These are phyloP conservation scores for Comarum palustre DNA, from an alignment of 306 rosid genomes.

Conservation along the genomic window DNA sequence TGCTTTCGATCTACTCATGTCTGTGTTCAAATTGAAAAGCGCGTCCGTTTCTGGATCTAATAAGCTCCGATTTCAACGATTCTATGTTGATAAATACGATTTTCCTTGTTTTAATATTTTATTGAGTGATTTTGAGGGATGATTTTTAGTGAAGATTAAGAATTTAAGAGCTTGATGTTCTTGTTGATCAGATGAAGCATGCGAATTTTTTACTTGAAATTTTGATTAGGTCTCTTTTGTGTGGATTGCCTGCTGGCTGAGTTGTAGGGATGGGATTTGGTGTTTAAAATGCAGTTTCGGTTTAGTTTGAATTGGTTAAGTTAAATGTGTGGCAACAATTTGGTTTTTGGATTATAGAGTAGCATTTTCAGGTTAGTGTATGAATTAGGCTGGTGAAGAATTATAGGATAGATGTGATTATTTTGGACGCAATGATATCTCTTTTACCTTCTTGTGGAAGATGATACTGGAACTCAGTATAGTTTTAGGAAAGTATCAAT, in stretches of 20 bases:
- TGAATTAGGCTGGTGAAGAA: background rate
- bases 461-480: too few species aligned
- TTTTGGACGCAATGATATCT: background rate
- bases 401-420: background rate
- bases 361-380: background rate
- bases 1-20: constrained; percentile 3
- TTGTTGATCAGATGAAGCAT: background rate
- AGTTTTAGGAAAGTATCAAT: background rate
- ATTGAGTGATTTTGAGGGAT: background rate
- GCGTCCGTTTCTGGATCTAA: constrained; percentile 9
- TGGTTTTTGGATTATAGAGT: background rate
- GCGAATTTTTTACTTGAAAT: background rate
- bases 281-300: background rate
- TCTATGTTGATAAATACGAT: background rate
- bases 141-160: background rate
- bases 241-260: background rate
- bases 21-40: background rate
- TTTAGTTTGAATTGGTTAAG: background rate
- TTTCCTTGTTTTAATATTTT: background rate
- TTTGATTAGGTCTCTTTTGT: background rate
- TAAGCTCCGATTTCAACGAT: background rate
- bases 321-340: background rate
- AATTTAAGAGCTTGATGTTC: background rate
- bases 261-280: background rate
- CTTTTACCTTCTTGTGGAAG: too few species aligned